These are phyloP conservation scores for Urochloa ruziziensis DNA, from an alignment of 176 grass and related monocot species.

Conservation along the genomic window DNA sequence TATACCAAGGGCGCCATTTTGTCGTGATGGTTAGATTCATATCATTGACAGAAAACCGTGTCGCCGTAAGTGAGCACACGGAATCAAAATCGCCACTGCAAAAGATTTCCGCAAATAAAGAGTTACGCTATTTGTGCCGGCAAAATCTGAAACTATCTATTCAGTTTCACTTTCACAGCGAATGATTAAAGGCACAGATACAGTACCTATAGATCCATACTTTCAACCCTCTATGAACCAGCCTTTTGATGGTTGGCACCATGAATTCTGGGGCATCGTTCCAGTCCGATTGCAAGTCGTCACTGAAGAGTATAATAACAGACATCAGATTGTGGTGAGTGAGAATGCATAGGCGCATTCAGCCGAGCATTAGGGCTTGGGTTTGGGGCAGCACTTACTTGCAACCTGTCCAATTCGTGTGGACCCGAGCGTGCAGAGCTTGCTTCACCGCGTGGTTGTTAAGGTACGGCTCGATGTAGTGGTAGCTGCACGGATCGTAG, in stretches of 20 bases:
- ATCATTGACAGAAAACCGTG: constrained; percentile 32
- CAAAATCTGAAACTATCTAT: background rate
- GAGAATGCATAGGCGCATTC: too few relatives aligned
- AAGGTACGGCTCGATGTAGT: constrained; percentile 33
- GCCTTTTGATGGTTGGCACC: constrained; percentile 27
- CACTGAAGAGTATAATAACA: background rate
- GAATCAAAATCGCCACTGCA: constrained; percentile 52
- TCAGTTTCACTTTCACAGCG: background rate
- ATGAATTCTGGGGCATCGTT: background rate
- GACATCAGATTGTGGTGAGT: background rate
- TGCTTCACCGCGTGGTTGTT: constrained; percentile 39
- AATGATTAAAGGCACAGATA: background rate
- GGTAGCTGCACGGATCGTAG: constrained; percentile 36
- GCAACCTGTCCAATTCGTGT: constrained; percentile 31
- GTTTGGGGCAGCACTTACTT: constrained; percentile 18
- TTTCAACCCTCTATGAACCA: constrained; percentile 10
- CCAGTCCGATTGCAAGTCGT: background rate
- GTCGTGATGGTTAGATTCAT: constrained; percentile 33
- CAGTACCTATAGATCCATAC: constrained; percentile 47
- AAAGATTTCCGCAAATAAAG: background rate
- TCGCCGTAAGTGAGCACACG: constrained; percentile 29
- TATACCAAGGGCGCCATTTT: constrained; percentile 57
- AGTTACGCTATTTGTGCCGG: background rate
- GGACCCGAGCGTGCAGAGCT: constrained; percentile 40
- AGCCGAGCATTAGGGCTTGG: background rate